A percentile compares a stretch with the other conserved stretches of the same genome.
phyloP scores from a whole-genome alignment of 1,284 basidiomycete genomes.

The Uromyces viciae-fabae region DNA sequence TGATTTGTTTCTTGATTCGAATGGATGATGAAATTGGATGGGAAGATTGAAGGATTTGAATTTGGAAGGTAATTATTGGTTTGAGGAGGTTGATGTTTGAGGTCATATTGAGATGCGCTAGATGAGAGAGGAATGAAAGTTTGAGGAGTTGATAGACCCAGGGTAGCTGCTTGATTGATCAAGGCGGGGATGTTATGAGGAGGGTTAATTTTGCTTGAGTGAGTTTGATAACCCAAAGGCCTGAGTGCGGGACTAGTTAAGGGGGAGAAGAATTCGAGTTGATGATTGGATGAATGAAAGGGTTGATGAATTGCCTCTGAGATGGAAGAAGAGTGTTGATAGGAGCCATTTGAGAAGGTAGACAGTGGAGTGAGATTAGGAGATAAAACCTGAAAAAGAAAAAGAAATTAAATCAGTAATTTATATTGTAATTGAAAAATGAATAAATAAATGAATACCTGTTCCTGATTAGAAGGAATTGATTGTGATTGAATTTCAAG shows the following conservation, averaged over 20 bases:
- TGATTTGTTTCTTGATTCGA: neutral
- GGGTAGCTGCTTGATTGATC: constrained; percentile 48
- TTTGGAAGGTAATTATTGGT: neutral
- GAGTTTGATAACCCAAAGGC: constrained; percentile 54
- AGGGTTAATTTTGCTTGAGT: constrained; percentile 49
- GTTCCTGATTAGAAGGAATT: neutral
- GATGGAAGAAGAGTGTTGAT: constrained; percentile 41
- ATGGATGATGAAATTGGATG: neutral
- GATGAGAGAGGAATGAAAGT: neutral
- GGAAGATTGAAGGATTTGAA: constrained; percentile 20
- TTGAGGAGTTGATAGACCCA: constrained; percentile 48
- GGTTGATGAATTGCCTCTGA: constrained; percentile 48
- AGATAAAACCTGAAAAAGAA: constrained; percentile 9
- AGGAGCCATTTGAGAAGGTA: constrained; percentile 35
- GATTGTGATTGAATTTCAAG: neutral
- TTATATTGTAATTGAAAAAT: neutral
- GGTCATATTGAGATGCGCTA: neutral
- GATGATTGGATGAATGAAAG: constrained; percentile 54
- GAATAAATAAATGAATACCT: neutral
- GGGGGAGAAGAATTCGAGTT: constrained; percentile 61
- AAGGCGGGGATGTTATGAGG: constrained; percentile 46
- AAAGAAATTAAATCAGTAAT: neutral
- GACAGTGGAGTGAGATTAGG: constrained; percentile 29
- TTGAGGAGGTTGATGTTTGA: neutral
- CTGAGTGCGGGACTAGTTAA: constrained; percentile 62